A percentile compares a stretch with the other conserved stretches of the same genome.
These are phyloP conservation scores for Erodium trifolium DNA, from an alignment of 441 rosid genomes.

Conservation along the genomic window DNA sequence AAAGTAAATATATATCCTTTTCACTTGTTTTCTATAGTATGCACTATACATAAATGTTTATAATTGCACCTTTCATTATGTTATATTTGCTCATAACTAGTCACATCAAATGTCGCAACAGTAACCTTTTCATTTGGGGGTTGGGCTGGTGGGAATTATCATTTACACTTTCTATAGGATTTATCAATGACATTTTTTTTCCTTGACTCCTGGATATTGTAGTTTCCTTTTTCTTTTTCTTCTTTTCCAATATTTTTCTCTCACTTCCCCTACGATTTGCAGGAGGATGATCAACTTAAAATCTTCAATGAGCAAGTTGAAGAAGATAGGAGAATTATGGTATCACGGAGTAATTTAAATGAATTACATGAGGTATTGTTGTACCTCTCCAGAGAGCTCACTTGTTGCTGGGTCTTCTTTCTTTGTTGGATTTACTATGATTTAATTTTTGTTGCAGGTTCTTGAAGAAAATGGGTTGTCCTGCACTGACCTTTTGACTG, in stretches of 20 bases:
- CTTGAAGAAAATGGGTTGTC: slow-evolving; percentile 79
- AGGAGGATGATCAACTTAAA: slow-evolving; percentile 74
- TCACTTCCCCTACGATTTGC: slow-evolving; percentile 19
- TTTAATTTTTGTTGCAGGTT: slow-evolving; percentile 42
- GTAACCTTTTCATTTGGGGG: neutral
- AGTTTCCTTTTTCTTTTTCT: neutral
- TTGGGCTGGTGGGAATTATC: neutral
- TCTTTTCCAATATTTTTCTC: neutral
- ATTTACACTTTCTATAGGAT: neutral
- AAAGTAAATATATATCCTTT: slow-evolving; percentile 37
- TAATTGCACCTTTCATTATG: neutral
- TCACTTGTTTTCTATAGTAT: no score
- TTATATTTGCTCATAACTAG: neutral
- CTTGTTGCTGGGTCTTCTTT: neutral
- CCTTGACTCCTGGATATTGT: neutral
- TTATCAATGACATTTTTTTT: neutral
- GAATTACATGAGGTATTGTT: slow-evolving; percentile 65
- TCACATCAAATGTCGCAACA: neutral
- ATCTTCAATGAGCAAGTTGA: slow-evolving; percentile 82
- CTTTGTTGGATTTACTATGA: slow-evolving; percentile 15
- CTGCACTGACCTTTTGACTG: slow-evolving; percentile 60
- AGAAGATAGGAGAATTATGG: slow-evolving; percentile 78
- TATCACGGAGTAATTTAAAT: slow-evolving; percentile 73
- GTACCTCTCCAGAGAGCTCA: neutral
- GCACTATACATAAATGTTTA: no score